These are phyloP conservation scores for Chaetomiaceae sp. DNA, from an alignment of 2,329 filamentous ascomycete genomes.

Conservation along the genomic window DNA sequence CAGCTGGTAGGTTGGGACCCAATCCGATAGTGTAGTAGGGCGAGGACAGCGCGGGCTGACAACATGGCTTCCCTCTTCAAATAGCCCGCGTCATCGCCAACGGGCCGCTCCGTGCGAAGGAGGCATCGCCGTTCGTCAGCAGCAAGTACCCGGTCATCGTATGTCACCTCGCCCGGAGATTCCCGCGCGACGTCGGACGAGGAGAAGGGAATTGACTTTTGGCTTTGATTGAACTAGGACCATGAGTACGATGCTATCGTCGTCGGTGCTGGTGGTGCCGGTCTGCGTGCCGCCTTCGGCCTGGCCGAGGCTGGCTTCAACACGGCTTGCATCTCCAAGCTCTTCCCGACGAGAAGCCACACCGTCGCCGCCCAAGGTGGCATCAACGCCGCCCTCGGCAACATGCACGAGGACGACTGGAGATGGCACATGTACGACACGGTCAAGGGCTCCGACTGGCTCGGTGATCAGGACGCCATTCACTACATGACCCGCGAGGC, in stretches of 20 bases:
- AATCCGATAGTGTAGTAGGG: background rate
- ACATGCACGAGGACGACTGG: constrained; percentile 99
- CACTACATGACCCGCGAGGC: constrained; percentile 98
- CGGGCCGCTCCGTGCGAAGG: constrained; percentile 83
- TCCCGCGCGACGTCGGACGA: constrained; percentile 10
- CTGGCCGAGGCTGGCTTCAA: constrained; percentile 86
- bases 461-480: constrained; percentile 95
- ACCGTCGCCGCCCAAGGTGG: constrained; percentile 79
- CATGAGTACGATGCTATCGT: constrained; percentile 99
- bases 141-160: constrained; percentile 93
- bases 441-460: constrained; percentile 96
- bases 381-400: constrained; percentile 84
- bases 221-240: constrained; percentile 50
- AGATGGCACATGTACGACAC: constrained; percentile 99
- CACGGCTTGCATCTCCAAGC: constrained; percentile 81
- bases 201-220: constrained; percentile 15
- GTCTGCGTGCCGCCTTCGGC: constrained; percentile 78
- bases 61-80: background rate
- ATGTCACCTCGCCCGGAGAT: constrained; percentile 38
- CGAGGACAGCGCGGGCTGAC: constrained; percentile 3
- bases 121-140: constrained; percentile 81
- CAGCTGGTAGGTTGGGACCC: constrained; percentile 60
- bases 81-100: constrained; percentile 81
- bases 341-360: constrained; percentile 81
- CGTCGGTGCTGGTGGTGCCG: constrained; percentile 77